Evolutionary conservation across 2,329 filamentous ascomycete genomes (phyloP).

Genomic region (Fusarium sp.): DNA sequence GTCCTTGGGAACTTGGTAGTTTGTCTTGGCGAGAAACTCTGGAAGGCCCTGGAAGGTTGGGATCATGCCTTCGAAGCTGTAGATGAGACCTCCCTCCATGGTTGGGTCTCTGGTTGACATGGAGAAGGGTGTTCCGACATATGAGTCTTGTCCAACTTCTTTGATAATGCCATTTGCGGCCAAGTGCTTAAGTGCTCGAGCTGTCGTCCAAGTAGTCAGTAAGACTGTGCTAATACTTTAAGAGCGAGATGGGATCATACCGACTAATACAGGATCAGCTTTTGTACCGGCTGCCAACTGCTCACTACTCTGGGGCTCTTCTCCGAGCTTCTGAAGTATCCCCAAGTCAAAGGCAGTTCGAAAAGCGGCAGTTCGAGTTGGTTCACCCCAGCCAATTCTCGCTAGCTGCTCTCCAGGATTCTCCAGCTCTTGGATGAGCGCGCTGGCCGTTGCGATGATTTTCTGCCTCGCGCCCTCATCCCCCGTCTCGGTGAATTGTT

Average conservation of each 20-base stretch:
- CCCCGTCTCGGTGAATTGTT: constrained; percentile 9
- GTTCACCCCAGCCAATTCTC: constrained; percentile 38
- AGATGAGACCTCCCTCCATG: constrained; percentile 32
- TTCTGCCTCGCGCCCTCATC: constrained; percentile 23
- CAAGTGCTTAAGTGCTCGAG: constrained; percentile 26
- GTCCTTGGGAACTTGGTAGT: constrained; percentile 53
- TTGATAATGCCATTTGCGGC: constrained; percentile 24
- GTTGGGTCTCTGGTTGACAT: constrained; percentile 32
- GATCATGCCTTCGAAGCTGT: constrained; percentile 39
- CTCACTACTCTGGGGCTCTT: constrained; percentile 20
- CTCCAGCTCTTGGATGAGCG: constrained; percentile 30
- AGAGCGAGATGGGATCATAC: not conserved
- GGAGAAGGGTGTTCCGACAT: constrained; percentile 15
- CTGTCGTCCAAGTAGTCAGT: not conserved
- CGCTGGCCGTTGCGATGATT: constrained; percentile 19
- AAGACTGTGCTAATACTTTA: not conserved
- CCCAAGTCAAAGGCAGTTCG: constrained; percentile 37
- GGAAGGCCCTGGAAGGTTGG: constrained; percentile 51
- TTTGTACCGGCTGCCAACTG: constrained; percentile 22
- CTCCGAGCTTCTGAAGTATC: constrained; percentile 29
- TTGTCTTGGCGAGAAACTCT: constrained; percentile 52
- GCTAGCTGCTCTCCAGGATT: constrained; percentile 34
- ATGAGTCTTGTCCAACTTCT: constrained; percentile 21
- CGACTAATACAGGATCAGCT: constrained; percentile 24
- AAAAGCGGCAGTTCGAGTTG: constrained; percentile 33